phyloP scores from a whole-genome alignment of 805 yeast genomes.

The Candida mattraensis region DNA sequence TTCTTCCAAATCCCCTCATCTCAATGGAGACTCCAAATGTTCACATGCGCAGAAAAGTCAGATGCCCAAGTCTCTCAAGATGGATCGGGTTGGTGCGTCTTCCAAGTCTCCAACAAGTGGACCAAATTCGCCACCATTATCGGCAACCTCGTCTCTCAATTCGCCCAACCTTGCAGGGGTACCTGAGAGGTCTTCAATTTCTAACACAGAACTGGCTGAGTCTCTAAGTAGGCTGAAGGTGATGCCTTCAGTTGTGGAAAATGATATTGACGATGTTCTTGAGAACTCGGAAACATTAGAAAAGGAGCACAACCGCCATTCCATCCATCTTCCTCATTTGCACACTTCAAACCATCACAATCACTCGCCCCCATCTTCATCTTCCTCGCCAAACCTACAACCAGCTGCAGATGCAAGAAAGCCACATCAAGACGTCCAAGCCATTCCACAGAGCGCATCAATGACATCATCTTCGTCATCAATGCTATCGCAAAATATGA shows the following conservation, averaged over 20 bases:
- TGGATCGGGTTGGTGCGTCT: no score
- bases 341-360: constrained; percentile 3
- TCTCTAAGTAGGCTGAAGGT: constrained; percentile 28
- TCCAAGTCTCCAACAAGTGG: constrained; percentile 11
- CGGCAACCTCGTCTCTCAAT: constrained; percentile 17
- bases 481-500: constrained; percentile 12
- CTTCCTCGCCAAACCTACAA: constrained; percentile 6
- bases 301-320: constrained; percentile 1
- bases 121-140: constrained; percentile 21
- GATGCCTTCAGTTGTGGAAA: constrained; percentile 35
- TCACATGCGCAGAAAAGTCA: constrained; percentile 8
- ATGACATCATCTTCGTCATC: constrained; percentile 15
- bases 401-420: not conserved
- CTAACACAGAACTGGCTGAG: constrained; percentile 25
- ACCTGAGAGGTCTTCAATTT: constrained; percentile 6
- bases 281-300: constrained; percentile 19
- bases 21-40: no score
- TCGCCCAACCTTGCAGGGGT: constrained; percentile 17
- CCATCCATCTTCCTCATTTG: constrained; percentile 2
- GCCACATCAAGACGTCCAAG: not conserved
- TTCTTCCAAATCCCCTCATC: not conserved
- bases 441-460: constrained; percentile 11
- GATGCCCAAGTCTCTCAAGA: constrained; percentile 8
- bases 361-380: constrained; percentile 1
- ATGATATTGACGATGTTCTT: constrained; percentile 33